Percentiles rank a stretch among this genome's conserved stretches.
phyloP scores from a whole-genome alignment of 345 rosid species.

The Pistacia integerrima region DNA sequence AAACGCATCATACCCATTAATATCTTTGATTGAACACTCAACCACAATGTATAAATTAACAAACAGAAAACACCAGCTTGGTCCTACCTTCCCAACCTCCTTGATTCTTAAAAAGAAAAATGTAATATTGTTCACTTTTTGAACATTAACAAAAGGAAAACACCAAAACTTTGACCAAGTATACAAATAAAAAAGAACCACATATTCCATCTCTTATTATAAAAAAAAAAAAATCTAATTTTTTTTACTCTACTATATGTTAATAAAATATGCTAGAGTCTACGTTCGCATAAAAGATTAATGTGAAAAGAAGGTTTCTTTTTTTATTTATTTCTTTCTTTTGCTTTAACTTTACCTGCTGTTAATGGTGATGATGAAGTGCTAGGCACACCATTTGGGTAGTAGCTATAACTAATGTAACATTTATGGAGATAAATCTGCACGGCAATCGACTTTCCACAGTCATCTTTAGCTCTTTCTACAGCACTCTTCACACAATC shows the following conservation, averaged over 20 bases:
- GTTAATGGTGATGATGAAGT: slow-evolving; percentile 34
- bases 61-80: background rate
- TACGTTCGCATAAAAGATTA: background rate
- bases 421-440: slow-evolving; percentile 78
- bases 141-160: background rate
- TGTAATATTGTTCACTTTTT: background rate
- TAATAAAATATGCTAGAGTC: background rate
- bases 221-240: no score
- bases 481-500: slow-evolving; percentile 63
- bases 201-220: no score
- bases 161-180: background rate
- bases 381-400: slow-evolving; percentile 74
- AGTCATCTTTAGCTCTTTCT: slow-evolving; percentile 49
- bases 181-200: background rate
- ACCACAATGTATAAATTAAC: background rate
- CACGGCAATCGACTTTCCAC: slow-evolving; percentile 69
- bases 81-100: background rate
- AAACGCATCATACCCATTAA: background rate
- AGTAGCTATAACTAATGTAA: slow-evolving; percentile 75
- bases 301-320: background rate
- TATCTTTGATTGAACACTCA: background rate
- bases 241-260: background rate
- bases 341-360: slow-evolving; percentile 35
- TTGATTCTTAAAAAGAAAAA: no score
- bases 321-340: background rate